These are phyloP conservation scores for Lagenidium giganteum DNA, from an alignment of 352 stramenopile species.

Conservation along the genomic window DNA sequence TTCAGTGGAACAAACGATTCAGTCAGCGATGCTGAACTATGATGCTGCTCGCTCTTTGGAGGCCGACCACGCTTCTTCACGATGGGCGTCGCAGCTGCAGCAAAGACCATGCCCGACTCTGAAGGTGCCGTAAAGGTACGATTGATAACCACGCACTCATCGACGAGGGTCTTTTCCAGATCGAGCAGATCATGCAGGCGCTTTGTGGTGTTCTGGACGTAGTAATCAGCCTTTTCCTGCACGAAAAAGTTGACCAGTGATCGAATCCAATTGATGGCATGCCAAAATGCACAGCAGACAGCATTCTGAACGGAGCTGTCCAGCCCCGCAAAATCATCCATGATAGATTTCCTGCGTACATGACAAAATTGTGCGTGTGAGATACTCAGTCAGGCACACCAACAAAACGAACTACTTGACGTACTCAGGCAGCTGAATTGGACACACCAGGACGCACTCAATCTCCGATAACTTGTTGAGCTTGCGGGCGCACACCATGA, in stretches of 20 bases:
- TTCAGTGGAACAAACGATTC: constrained; percentile 26
- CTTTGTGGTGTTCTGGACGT: constrained; percentile 26
- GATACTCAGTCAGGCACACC: neutral
- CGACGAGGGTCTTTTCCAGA: constrained; percentile 34
- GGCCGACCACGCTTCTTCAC: constrained; percentile 24
- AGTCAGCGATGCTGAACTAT: constrained; percentile 16
- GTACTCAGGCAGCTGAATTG: constrained; percentile 57
- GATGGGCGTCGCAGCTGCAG: constrained; percentile 16
- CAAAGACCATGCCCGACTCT: constrained; percentile 19
- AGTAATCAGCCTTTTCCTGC: constrained; percentile 23
- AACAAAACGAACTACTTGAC: constrained; percentile 7
- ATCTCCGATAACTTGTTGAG: constrained; percentile 23
- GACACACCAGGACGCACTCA: constrained; percentile 47
- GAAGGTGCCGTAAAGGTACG: too few relatives aligned
- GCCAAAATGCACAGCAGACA: constrained; percentile 42
- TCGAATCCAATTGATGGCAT: constrained; percentile 61
- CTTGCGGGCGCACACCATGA: constrained; percentile 35
- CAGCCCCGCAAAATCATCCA: constrained; percentile 36
- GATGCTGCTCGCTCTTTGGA: constrained; percentile 5
- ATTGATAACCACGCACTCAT: constrained; percentile 33
- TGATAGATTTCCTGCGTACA: constrained; percentile 23
- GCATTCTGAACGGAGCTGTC: constrained; percentile 28
- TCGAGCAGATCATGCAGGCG: constrained; percentile 36
- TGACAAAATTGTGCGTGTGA: neutral
- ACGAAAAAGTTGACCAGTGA: constrained; percentile 53